Evolutionary conservation across 352 stramenopile genomes (phyloP).

Genomic region (Globisporangium yorkense): DNA sequence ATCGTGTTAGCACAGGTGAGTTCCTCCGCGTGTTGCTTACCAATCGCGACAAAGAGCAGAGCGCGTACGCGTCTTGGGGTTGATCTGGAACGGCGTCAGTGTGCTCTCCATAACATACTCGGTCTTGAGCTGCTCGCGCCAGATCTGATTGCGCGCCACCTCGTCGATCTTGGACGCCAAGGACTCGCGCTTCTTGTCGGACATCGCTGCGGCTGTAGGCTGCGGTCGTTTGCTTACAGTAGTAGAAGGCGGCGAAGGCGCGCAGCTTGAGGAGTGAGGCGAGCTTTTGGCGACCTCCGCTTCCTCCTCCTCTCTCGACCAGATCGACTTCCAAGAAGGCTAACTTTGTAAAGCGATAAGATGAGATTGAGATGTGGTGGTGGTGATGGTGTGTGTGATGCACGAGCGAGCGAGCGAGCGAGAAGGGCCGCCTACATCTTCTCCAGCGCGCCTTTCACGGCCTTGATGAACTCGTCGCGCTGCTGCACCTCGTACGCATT

Average conservation of each 20-base stretch:
- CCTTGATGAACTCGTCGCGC: conserved; percentile 83
- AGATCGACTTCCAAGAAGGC: too few relatives aligned
- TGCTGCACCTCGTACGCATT: conserved; percentile 86
- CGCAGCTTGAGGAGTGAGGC: too few relatives aligned
- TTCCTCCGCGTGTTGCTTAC: too few relatives aligned
- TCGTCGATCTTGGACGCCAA: conserved; percentile 81
- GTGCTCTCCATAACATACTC: conserved; percentile 74
- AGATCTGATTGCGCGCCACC: conserved; percentile 84
- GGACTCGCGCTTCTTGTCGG: conserved; percentile 73
- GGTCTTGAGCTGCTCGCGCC: conserved; percentile 82
- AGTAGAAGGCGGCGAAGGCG: too few relatives aligned
- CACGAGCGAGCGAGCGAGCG: background rate
- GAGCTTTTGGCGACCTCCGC: too few relatives aligned
- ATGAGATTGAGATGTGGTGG: background rate
- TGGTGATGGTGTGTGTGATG: background rate
- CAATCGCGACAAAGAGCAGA: background rate
- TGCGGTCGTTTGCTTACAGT: too few relatives aligned
- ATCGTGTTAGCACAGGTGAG: too few relatives aligned
- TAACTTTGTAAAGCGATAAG: background rate
- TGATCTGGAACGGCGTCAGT: conserved; percentile 78
- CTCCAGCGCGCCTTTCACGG: conserved; percentile 77
- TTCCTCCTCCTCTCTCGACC: too few relatives aligned
- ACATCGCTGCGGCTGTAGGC: conserved; percentile 21
- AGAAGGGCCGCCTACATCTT: conserved; percentile 37
- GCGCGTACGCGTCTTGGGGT: conserved; percentile 67